A percentile compares a stretch with the other conserved stretches of the same genome.
Conservation (phyloP, 768 basidiomycete genomes). For the Phanerochaete sordida region DNA sequence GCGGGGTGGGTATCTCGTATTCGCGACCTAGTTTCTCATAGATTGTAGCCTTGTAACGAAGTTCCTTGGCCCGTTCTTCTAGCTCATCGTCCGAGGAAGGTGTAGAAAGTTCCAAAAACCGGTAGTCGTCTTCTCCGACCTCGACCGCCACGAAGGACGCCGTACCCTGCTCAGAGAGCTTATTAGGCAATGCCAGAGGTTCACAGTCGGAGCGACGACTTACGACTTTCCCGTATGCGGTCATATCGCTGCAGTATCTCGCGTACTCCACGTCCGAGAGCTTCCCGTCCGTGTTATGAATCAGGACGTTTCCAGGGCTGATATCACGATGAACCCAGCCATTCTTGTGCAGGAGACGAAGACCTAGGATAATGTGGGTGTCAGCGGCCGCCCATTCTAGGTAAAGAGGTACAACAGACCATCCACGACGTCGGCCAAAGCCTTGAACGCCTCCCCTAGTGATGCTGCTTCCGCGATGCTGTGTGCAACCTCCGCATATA, state of each 20-base stretch:
- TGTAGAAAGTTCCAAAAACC: too few relatives aligned
- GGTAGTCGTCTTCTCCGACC: not conserved
- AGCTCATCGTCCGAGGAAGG: too few relatives aligned
- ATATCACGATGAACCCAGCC: slow-evolving; percentile 18
- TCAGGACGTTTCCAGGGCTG: slow-evolving; percentile 13
- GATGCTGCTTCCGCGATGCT: not conserved
- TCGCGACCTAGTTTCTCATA: too few relatives aligned
- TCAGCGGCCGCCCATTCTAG: not conserved
- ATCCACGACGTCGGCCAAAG: not conserved
- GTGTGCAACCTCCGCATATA: not conserved
- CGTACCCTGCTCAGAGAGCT: too few relatives aligned
- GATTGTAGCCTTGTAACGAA: too few relatives aligned
- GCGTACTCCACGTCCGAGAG: slow-evolving; percentile 16
- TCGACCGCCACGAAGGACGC: slow-evolving; percentile 3
- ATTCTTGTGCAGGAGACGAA: slow-evolving; percentile 2
- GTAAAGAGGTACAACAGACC: too few relatives aligned
- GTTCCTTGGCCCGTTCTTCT: too few relatives aligned
- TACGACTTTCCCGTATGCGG: too few relatives aligned
- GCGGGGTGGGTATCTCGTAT: too few relatives aligned
- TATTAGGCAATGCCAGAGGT: too few relatives aligned
- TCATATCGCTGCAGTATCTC: not conserved
- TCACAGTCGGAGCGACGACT: too few relatives aligned
- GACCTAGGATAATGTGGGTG: not conserved
- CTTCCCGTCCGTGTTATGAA: not conserved
- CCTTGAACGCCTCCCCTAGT: not conserved